Evolutionary conservation across 257 asterid genomes (phyloP), one percentile per base, ranked within the genome.

Genomic region (Capsicum rhomboideum): DNA sequence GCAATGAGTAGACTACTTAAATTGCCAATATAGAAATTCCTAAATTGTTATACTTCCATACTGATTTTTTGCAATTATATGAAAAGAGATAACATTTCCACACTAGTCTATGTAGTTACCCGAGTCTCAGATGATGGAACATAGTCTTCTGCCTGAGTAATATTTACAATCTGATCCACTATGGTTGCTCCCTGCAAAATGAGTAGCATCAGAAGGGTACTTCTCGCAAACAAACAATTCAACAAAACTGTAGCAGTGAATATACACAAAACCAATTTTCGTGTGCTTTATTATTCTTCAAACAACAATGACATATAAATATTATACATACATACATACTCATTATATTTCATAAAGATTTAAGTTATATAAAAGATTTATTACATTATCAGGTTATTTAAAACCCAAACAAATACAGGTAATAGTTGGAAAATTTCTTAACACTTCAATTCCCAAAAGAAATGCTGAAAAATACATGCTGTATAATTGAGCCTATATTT

Each of bases 181-280:
- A 93, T 91, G 55, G 98, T 93, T 63, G 98, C 98, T 80, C 98
- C 98, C 98, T 93, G 91, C 84, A 86, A 80, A 80, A 71, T 40
- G 75, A 23, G 82, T 49, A 66, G 58, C 37, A 83, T 29, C 28
- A 16, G 17, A 69, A 71, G 46, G 29, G 6, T 23, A 72, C 31
- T 29, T 21, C 14, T 16, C 26, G 6, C 49, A 67, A 67, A 17
- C 50, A 67, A 67, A 67, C 75, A 67, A 67, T 31, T 67, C 49
- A 67, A 67, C 49, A 67, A 67, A 67, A 49, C 26, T 31, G 26
- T 31, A 34, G 77, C 75, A 31, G 49, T 14, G 6, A 66, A 31
- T 29, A 66, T 31, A 66, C 74, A 66, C 12, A 66, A 64, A 14
- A 66, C 21, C 44, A 66, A 14, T 66, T 66, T 66, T 3, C 74